Evolutionary conservation across 768 basidiomycete genomes (phyloP), one percentile per base, ranked within the genome.

Genomic region (Tremella mesenterica): DNA sequence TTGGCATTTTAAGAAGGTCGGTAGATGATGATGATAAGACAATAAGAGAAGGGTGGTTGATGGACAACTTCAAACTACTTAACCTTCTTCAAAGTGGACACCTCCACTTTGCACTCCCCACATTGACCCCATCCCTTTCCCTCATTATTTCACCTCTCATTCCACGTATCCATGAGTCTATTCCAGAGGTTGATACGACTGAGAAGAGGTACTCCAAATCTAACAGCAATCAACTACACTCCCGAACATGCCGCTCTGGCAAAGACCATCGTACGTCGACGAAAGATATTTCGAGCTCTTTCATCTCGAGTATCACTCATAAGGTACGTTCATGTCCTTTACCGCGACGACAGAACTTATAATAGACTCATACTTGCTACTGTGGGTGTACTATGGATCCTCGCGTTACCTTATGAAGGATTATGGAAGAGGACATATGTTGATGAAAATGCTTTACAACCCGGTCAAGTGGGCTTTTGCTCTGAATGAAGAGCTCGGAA

Each of bases 381-480:
- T 13, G 74, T 76, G 4, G 90, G 90, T 12, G 83, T 88, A 70
- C 45, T 81, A n/a, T 97, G 91, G 89, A 80, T 95, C 73, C 59
- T 84, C n/a, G 74, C 80, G 4, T 77, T 95, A 48, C 92, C 92
- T 3, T 77, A 79, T 12, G 76, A 81, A 4, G 75, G 75, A 0
- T 77, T 92, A 4, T 83, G 82, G 16, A 79, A 81, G 58, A 71
- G 75, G 8, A 86, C 83, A 8, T 93, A 89, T 69, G 85, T 93
- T 46, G 90, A 93, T 70, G 95, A 99, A 75, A 95, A 97, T 71
- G 93, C 95, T 1, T 74, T 99, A 18, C 88, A 92, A 65, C 92
- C 95, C 9, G 84, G 81, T 4, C 90, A 93, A 77, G 92, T 92
- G 26, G 48, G 4, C n/a, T 44, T 1, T 12, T 12, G 23, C 25